Conservation (phyloP, 768 basidiomycete species). For the Symmetrospora coprosmae region DNA sequence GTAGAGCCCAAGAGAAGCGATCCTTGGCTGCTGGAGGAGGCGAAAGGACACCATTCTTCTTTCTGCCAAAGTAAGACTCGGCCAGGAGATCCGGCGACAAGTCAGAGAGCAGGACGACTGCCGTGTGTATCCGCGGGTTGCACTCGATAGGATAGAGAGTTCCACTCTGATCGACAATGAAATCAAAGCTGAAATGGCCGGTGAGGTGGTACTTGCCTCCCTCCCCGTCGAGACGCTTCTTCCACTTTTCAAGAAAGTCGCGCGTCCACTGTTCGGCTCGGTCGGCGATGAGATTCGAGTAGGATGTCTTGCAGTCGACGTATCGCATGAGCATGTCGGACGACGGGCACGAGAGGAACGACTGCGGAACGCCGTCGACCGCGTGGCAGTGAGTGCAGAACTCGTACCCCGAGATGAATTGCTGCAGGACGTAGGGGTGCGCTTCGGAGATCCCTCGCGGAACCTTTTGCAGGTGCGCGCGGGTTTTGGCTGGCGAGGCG, state of each 20-base stretch:
- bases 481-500: neutral
- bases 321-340: slow-evolving; percentile 40
- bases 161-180: slow-evolving; percentile 35
- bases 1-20: slow-evolving; percentile 26
- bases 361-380: slow-evolving; percentile 34
- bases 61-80: slow-evolving; percentile 12
- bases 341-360: slow-evolving; percentile 37
- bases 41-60: neutral
- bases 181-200: slow-evolving; percentile 37
- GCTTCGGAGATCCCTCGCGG: slow-evolving; percentile 26
- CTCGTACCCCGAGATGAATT: slow-evolving; percentile 37
- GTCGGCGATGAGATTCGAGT: slow-evolving; percentile 24
- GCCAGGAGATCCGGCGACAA: slow-evolving; percentile 1
- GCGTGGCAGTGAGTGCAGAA: slow-evolving; percentile 38
- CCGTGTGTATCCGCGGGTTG: slow-evolving; percentile 37
- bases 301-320: slow-evolving; percentile 31
- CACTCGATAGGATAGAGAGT: slow-evolving; percentile 38
- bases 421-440: slow-evolving; percentile 37
- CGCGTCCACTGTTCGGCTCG: slow-evolving; percentile 35
- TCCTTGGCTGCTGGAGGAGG: neutral
- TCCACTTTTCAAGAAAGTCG: slow-evolving; percentile 31
- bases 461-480: slow-evolving; percentile 9
- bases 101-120: slow-evolving; percentile 31
- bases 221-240: slow-evolving; percentile 22
- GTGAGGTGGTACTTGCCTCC: slow-evolving; percentile 30